A percentile compares a stretch with the other conserved stretches of the same genome.
Conservation (phyloP, 2,329 filamentous ascomycete species). For the Fusarium floridanum region DNA sequence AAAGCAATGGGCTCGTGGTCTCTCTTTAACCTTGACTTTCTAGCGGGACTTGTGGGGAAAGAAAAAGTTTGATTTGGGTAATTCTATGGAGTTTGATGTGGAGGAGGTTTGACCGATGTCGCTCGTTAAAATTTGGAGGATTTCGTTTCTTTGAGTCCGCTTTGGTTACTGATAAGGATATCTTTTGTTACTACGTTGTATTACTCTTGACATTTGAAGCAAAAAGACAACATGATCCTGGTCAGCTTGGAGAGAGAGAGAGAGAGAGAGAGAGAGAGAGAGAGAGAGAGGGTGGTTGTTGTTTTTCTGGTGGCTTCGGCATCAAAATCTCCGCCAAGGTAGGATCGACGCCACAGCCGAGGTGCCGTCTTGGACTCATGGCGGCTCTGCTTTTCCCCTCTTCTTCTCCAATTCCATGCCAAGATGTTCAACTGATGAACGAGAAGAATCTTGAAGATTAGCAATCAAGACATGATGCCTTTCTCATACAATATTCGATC, state of each 20-base stretch:
- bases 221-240: neutral
- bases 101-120: constrained; percentile 32
- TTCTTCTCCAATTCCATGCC: neutral
- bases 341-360: constrained; percentile 34
- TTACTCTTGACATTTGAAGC: neutral
- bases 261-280: no score
- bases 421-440: neutral
- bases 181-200: neutral
- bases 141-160: no score
- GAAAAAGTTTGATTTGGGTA: constrained; percentile 15
- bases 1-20: constrained; percentile 24
- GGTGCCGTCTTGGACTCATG: constrained; percentile 13
- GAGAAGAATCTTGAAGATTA: neutral
- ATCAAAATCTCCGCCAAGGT: neutral
- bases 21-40: neutral
- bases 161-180: no score
- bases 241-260: neutral
- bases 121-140: constrained; percentile 11
- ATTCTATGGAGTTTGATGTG: neutral
- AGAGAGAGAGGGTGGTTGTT: neutral
- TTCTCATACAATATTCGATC: neutral
- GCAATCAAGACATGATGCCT: neutral
- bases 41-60: constrained; percentile 7
- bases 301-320: neutral
- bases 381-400: constrained; percentile 23